These are phyloP conservation scores for Colletotrichum tropicale DNA, from an alignment of 2,329 filamentous ascomycete genomes.

Conservation along the genomic window DNA sequence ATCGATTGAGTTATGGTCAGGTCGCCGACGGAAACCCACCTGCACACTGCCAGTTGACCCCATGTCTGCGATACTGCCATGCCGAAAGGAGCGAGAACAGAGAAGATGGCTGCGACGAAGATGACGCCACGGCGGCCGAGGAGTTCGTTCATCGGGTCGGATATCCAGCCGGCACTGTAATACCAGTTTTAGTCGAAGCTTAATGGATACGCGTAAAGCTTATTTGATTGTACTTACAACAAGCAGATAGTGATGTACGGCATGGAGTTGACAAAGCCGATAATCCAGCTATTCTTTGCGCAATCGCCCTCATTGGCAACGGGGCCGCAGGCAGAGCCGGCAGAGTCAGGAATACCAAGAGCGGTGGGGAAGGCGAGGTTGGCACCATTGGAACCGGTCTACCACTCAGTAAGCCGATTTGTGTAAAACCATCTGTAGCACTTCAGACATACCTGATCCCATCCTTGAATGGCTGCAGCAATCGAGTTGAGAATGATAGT, in stretches of 20 bases:
- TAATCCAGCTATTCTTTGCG: constrained; percentile 59
- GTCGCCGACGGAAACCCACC: constrained; percentile 38
- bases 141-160: constrained; percentile 63
- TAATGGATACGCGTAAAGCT: neutral
- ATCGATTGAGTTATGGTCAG: neutral
- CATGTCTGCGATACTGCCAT: constrained; percentile 64
- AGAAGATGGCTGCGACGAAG: constrained; percentile 67
- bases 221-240: constrained; percentile 37
- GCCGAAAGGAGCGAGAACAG: constrained; percentile 64
- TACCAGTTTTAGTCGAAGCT: neutral
- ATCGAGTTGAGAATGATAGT: constrained; percentile 56
- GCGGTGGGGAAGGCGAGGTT: constrained; percentile 49
- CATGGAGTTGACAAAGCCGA: constrained; percentile 63
- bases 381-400: constrained; percentile 52
- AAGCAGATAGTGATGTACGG: constrained; percentile 45
- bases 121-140: constrained; percentile 68
- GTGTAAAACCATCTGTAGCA: no score
- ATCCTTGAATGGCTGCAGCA: constrained; percentile 57
- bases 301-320: constrained; percentile 40
- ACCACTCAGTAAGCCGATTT: neutral
- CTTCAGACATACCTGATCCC: constrained; percentile 50
- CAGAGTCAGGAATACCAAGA: constrained; percentile 44
- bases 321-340: constrained; percentile 32
- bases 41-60: constrained; percentile 59
- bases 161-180: constrained; percentile 62